phyloP scores from a whole-genome alignment of 202 grass and related monocot species.

The Carex sylvatica region DNA sequence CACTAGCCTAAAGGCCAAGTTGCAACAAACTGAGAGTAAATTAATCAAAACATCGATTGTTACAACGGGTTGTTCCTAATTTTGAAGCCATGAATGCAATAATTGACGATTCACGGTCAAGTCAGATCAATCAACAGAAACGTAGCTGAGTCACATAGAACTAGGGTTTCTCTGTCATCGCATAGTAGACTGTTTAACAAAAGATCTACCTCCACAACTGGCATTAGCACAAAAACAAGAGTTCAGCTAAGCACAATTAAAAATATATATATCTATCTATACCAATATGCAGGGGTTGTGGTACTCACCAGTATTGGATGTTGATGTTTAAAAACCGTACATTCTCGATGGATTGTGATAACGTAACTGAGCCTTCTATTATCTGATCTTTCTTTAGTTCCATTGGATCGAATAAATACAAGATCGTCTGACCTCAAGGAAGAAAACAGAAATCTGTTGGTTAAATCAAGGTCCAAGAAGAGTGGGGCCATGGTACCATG shows the following conservation, averaged over 20 bases:
- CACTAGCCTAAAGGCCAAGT: constrained; percentile 2
- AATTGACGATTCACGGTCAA: not conserved
- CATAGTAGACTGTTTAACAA: constrained; percentile 19
- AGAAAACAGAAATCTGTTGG: not conserved
- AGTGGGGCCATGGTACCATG: too few species aligned
- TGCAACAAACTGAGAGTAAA: not conserved
- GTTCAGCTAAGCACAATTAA: not conserved
- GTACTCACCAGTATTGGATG: constrained; percentile 79
- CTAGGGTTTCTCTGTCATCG: not conserved
- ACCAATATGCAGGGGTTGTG: not conserved
- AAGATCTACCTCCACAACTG: constrained; percentile 28
- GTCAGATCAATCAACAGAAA: constrained; percentile 5
- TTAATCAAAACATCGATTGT: not conserved
- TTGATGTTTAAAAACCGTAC: constrained; percentile 78
- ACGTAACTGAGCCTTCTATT: constrained; percentile 84
- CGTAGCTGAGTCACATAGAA: constrained; percentile 9
- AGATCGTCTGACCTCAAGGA: constrained; percentile 51
- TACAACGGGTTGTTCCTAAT: not conserved
- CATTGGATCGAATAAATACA: constrained; percentile 88
- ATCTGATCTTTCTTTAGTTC: constrained; percentile 82
- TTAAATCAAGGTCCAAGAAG: constrained; percentile 7
- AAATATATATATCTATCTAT: not conserved
- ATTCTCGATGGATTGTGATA: constrained; percentile 78
- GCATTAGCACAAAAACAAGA: not conserved
- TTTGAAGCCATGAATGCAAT: constrained; percentile 7